Percentiles rank a stretch among this genome's conserved stretches.
These are phyloP conservation scores for Huntiella abstrusa DNA, from an alignment of 2,329 filamentous ascomycete genomes.

Conservation along the genomic window DNA sequence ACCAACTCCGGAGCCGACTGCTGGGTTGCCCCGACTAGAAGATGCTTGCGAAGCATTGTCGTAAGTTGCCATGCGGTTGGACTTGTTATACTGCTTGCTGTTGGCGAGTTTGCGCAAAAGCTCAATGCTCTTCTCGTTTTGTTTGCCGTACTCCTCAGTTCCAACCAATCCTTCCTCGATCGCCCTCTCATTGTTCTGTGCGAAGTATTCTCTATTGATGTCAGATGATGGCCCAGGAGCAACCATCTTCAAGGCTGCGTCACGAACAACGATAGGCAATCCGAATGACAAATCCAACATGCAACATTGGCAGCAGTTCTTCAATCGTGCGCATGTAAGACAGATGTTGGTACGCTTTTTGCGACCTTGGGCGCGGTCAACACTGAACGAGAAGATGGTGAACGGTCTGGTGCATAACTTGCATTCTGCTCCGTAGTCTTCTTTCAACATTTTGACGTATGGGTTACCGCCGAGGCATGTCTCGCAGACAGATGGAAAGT, in stretches of 20 bases:
- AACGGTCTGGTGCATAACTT: conserved; percentile 86
- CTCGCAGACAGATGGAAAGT: conserved; percentile 78
- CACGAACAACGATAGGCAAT: conserved; percentile 80
- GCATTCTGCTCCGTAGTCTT: conserved; percentile 80
- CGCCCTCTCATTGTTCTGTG: conserved; percentile 88
- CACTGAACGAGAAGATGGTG: conserved; percentile 88
- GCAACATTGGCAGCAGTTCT: conserved; percentile 98
- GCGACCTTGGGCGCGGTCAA: conserved; percentile 68
- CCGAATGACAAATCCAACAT: conserved; percentile 97
- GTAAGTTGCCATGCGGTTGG: conserved; percentile 57
- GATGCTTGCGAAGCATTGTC: conserved; percentile 19
- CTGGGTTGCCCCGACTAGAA: conserved; percentile 25
- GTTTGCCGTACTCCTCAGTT: conserved; percentile 85
- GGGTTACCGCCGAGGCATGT: conserved; percentile 90
- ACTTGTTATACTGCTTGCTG: conserved; percentile 90
- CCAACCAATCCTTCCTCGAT: conserved; percentile 80
- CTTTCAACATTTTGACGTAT: conserved; percentile 97
- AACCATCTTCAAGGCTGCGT: conserved; percentile 95
- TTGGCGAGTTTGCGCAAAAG: conserved; percentile 67
- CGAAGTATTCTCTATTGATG: conserved; percentile 93
- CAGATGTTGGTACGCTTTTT: conserved; percentile 93
- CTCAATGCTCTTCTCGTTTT: conserved; percentile 89
- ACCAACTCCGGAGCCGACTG: conserved; percentile 36
- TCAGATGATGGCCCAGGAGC: conserved; percentile 80
- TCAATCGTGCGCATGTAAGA: conserved; percentile 85